Percentiles rank a stretch among this genome's conserved stretches.
Evolutionary conservation across 2,329 filamentous ascomycete species (phyloP).

Genomic region (Stachybotrys chartarum): DNA sequence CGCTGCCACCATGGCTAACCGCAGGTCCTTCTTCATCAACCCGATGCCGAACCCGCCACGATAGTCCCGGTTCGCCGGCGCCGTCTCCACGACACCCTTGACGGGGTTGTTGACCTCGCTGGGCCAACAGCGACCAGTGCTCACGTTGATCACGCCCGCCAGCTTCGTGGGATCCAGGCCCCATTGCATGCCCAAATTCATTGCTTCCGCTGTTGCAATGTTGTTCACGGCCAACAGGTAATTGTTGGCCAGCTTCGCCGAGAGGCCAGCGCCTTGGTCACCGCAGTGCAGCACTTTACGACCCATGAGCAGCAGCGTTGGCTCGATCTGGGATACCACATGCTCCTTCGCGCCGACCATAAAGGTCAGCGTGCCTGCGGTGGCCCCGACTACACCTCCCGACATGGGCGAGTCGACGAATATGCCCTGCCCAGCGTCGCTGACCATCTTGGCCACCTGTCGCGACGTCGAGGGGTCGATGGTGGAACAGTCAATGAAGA

Average conservation of each 20-base stretch:
- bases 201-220: slow-evolving; percentile 60
- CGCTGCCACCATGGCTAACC: slow-evolving; percentile 66
- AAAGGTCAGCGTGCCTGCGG: slow-evolving; percentile 83
- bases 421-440: slow-evolving; percentile 56
- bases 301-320: slow-evolving; percentile 75
- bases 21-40: slow-evolving; percentile 75
- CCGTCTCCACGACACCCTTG: slow-evolving; percentile 68
- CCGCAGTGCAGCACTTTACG: slow-evolving; percentile 81
- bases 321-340: slow-evolving; percentile 57
- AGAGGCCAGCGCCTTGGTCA: slow-evolving; percentile 73
- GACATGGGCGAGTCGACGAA: slow-evolving; percentile 98
- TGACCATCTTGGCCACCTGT: slow-evolving; percentile 64
- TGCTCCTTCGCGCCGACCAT: slow-evolving; percentile 73
- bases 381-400: slow-evolving; percentile 86
- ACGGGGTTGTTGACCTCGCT: slow-evolving; percentile 95
- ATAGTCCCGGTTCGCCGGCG: slow-evolving; percentile 72
- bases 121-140: slow-evolving; percentile 93
- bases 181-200: slow-evolving; percentile 56
- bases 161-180: slow-evolving; percentile 58
- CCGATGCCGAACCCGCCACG: slow-evolving; percentile 68
- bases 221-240: slow-evolving; percentile 94
- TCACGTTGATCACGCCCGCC: slow-evolving; percentile 83
- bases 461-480: slow-evolving; percentile 86
- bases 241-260: slow-evolving; percentile 94
- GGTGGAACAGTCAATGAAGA: slow-evolving; percentile 95